phyloP scores from a whole-genome alignment of 805 yeast species.

The Lipomyces oligophaga region DNA sequence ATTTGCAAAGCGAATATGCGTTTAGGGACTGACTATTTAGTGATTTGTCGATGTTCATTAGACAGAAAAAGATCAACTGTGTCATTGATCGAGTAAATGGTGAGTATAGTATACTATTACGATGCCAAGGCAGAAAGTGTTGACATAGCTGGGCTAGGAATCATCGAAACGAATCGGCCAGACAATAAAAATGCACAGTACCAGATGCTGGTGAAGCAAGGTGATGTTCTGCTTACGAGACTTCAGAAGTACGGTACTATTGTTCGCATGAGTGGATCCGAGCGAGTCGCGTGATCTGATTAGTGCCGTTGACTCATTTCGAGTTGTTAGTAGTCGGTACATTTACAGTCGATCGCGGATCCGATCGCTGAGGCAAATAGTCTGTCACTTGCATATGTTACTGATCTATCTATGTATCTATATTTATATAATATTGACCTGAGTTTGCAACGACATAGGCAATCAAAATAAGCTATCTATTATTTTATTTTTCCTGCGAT shows the following conservation, averaged over 20 bases:
- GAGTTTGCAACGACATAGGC: too few relatives aligned
- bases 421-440: too few relatives aligned
- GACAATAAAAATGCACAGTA: slow-evolving; percentile 95
- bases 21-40: slow-evolving; percentile 31
- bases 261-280: slow-evolving; percentile 90
- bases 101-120: neutral
- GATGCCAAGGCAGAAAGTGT: neutral
- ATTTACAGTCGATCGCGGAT: too few relatives aligned
- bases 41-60: slow-evolving; percentile 86
- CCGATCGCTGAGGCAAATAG: too few relatives aligned
- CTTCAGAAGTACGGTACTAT: slow-evolving; percentile 97
- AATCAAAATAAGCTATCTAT: too few relatives aligned
- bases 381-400: too few relatives aligned
- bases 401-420: too few relatives aligned
- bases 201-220: slow-evolving; percentile 81
- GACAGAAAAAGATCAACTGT: slow-evolving; percentile 90
- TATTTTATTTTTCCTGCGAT: too few relatives aligned
- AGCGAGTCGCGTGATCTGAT: slow-evolving; percentile 36
- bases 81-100: slow-evolving; percentile 94
- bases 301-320: too few relatives aligned
- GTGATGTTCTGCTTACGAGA: slow-evolving; percentile 87
- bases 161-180: slow-evolving; percentile 92
- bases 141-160: slow-evolving; percentile 36
- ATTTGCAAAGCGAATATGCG: neutral
- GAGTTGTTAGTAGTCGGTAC: too few relatives aligned